These are phyloP conservation scores for Nakazawaea holstii DNA, from an alignment of 805 yeast genomes.

Conservation along the genomic window DNA sequence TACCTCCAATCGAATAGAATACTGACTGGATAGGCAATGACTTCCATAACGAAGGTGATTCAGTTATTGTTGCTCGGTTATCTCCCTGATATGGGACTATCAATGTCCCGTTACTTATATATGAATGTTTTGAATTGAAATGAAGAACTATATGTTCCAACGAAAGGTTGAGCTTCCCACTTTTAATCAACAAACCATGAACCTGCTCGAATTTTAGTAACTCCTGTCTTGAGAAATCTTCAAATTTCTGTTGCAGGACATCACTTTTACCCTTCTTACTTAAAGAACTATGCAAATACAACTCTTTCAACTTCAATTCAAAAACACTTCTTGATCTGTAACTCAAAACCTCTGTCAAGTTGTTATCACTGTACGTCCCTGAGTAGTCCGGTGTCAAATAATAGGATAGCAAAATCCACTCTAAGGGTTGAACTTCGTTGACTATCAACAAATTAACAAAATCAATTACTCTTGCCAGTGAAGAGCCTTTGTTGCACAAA, in stretches of 20 bases:
- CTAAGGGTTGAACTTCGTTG: constrained; percentile 30
- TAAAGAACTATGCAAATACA: constrained; percentile 15
- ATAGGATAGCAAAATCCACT: constrained; percentile 48
- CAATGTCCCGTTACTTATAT: constrained; percentile 13
- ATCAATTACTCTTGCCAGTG: constrained; percentile 27
- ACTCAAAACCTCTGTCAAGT: constrained; percentile 34
- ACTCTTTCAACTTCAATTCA: constrained; percentile 8
- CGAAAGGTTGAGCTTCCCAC: constrained; percentile 9
- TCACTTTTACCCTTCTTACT: constrained; percentile 1
- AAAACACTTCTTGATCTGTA: constrained; percentile 17
- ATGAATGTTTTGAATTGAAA: constrained; percentile 17
- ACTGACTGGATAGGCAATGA: constrained; percentile 6
- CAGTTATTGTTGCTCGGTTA: not conserved
- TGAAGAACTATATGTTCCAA: constrained; percentile 14
- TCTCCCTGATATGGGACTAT: constrained; percentile 14
- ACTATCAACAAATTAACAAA: constrained; percentile 35
- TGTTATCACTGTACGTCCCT: constrained; percentile 33
- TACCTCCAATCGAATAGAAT: constrained; percentile 46
- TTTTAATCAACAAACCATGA: constrained; percentile 9
- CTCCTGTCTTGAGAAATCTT: constrained; percentile 11
- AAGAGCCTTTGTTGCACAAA: constrained; percentile 11
- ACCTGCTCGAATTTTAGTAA: constrained; percentile 10
- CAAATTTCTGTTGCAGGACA: constrained; percentile 1
- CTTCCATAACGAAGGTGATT: constrained; percentile 13
- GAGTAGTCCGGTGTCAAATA: constrained; percentile 46